Conservation (phyloP, 169 alveolate species). For the Neospora caninum region DNA sequence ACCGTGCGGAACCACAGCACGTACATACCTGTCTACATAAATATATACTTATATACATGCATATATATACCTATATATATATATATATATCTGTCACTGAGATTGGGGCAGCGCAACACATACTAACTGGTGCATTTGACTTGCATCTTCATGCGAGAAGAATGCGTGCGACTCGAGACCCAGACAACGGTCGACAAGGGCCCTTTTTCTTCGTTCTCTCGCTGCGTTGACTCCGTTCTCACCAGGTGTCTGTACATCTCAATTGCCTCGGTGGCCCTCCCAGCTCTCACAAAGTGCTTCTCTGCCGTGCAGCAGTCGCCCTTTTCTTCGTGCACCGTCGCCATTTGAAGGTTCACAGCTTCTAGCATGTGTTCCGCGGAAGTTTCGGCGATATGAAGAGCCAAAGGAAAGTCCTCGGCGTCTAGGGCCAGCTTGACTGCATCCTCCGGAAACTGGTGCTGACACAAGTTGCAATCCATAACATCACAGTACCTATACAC, state of each 20-base stretch:
- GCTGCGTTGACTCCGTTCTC: background rate
- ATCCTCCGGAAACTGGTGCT: constrained; percentile 78
- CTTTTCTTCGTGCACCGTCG: constrained; percentile 88
- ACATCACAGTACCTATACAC: constrained; percentile 74
- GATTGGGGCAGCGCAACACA: no score
- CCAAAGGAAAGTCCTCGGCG: constrained; percentile 88
- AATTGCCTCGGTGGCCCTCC: constrained; percentile 92
- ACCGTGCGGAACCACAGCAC: no score
- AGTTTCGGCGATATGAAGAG: constrained; percentile 87
- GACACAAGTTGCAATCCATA: constrained; percentile 16
- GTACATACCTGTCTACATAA: no score
- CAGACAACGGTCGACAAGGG: no score
- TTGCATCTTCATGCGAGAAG: no score
- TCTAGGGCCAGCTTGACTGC: constrained; percentile 89
- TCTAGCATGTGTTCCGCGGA: constrained; percentile 88
- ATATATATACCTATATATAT: no score
- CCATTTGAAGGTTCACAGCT: constrained; percentile 89
- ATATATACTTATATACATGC: no score
- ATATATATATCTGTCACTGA: background rate
- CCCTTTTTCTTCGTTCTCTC: no score
- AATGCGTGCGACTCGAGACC: no score
- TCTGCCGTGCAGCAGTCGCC: constrained; percentile 91
- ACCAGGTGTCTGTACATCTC: constrained; percentile 89
- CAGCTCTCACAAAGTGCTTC: constrained; percentile 89
- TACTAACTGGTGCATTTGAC: no score